These are phyloP conservation scores for Monsonia emarginata DNA, from an alignment of 441 rosid genomes.

Conservation along the genomic window DNA sequence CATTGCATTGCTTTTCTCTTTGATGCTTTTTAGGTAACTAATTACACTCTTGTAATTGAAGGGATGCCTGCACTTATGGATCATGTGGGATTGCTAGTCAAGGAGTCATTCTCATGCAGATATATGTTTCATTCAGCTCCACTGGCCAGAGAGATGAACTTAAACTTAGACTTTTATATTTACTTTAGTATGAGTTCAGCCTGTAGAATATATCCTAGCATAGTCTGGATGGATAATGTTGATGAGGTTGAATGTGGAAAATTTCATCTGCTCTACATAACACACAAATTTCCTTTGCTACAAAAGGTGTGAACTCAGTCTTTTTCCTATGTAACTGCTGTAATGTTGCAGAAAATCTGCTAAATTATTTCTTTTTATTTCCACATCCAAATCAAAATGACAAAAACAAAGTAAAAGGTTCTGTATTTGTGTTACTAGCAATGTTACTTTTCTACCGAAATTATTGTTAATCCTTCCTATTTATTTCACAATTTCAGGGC, in stretches of 20 bases:
- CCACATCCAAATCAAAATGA: background rate
- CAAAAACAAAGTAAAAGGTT: background rate
- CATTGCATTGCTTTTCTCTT: constrained; percentile 13
- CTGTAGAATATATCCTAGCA: constrained; percentile 33
- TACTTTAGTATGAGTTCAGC: constrained; percentile 34
- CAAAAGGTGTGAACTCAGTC: constrained; percentile 32
- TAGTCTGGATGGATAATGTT: constrained; percentile 24
- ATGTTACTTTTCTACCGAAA: background rate
- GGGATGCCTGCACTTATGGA: constrained; percentile 39
- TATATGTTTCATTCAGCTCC: constrained; percentile 35
- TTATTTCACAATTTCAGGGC: constrained; percentile 35
- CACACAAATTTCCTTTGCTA: constrained; percentile 54
- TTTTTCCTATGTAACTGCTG: constrained; percentile 8
- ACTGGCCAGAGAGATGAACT: constrained; percentile 25
- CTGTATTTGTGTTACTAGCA: background rate
- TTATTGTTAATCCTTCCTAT: constrained; percentile 5
- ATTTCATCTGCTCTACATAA: constrained; percentile 53
- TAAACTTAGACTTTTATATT: constrained; percentile 28
- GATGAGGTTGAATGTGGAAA: constrained; percentile 35
- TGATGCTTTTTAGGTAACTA: constrained; percentile 43
- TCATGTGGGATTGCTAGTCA: constrained; percentile 23
- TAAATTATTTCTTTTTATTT: constrained; percentile 8
- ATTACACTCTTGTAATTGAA: constrained; percentile 46
- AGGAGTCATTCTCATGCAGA: constrained; percentile 37
- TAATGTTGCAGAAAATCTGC: constrained; percentile 3